Evolutionary conservation across 192 early-diverging fungal species (phyloP), one percentile per base, ranked within the genome.

Genomic region (Coemansia sp.): DNA sequence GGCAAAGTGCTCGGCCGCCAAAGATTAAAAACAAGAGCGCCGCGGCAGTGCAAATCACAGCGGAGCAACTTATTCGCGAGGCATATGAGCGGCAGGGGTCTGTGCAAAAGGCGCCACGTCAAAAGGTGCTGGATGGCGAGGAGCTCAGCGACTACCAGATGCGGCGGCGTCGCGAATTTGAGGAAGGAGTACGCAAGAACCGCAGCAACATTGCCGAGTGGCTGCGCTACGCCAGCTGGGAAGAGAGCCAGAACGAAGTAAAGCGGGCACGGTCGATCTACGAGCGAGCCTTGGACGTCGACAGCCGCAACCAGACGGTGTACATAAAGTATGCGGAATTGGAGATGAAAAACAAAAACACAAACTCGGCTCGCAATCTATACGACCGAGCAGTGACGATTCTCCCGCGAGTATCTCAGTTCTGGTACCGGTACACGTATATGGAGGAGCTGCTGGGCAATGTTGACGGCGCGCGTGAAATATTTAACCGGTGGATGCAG

Each of bases 401-500:
- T 22, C 79, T 99, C 31, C 98, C 98, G 10, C 87, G 92, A 15
- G 88, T 92, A 1, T 87, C 91, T 65, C 91, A 92, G 82, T 94
- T 94, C 74, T 94, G 93, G 93, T 95, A 93, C 89, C 96, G 97
- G 67, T 99, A 98, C 82, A 91, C 94, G 16, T 96, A 95, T 66
- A 98, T 99, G 97, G 98, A 99, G 71, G 98, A 99, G 77, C 84
- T 93, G 75, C 74, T 99, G 76, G 96, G 94, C 33, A 97, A 98
- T 72, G 87, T 96, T 1, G 86, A 89, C 12, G 93, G 94, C 6
- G 92, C 92, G 1, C 88, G 98, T 11, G 92, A 93, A 42, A 92
- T 99, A 29, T 99, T 99, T 89, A 94, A 97, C 65, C 89, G 98
- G 44, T 99, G 98, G 98, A 98, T 99, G 97, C 88, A 92, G 65